phyloP scores from a whole-genome alignment of 2,329 filamentous ascomycete genomes.

The Botrytis hyacinthi region DNA sequence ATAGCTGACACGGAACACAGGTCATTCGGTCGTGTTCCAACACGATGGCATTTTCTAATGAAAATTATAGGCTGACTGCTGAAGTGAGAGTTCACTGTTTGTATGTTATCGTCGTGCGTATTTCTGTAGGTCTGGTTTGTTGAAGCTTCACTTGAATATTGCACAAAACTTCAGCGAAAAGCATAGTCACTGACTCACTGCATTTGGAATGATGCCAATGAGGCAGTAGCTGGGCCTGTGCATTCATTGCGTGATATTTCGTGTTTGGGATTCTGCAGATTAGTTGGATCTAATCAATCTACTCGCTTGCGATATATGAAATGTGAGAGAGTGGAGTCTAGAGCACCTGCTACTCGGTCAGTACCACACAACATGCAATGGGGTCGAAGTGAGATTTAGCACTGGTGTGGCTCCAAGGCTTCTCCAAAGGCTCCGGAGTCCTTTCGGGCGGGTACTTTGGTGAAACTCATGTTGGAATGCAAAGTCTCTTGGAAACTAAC shows the following conservation, averaged over 20 bases:
- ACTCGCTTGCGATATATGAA: neutral
- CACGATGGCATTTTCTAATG: constrained; percentile 5
- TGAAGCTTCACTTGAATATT: neutral
- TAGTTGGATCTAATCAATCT: constrained; percentile 11
- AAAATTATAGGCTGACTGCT: constrained; percentile 9
- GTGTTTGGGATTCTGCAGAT: neutral
- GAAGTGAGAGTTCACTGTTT: neutral
- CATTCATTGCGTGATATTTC: constrained; percentile 1
- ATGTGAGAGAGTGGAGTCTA: neutral
- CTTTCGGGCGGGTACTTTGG: neutral
- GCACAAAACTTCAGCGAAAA: neutral
- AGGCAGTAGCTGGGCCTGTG: neutral
- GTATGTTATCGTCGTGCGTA: neutral
- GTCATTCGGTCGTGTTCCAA: constrained; percentile 8
- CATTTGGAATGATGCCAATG: neutral
- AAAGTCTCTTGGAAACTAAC: neutral
- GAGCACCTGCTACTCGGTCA: neutral
- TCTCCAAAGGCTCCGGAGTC: neutral
- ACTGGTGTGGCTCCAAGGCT: constrained; percentile 3
- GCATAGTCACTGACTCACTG: neutral
- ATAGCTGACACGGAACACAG: constrained; percentile 6
- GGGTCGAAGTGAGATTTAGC: neutral
- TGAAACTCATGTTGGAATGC: constrained; percentile 5
- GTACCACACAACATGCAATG: neutral
- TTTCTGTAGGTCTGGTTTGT: neutral